Evolutionary conservation across 164 flowering plant species (phyloP).

Genomic region (Sextonia rubra): DNA sequence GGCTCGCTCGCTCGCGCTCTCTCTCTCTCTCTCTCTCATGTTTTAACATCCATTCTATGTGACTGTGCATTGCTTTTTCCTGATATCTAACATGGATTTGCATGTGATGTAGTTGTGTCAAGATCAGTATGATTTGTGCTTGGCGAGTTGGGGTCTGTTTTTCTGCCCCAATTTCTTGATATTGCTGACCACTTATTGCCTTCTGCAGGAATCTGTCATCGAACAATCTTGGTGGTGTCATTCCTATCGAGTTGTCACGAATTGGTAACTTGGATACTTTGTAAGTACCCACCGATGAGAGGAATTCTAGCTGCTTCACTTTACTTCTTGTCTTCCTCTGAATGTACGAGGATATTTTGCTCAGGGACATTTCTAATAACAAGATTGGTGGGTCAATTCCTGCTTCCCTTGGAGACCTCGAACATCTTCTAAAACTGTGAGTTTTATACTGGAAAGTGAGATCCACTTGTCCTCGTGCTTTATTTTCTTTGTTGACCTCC

Average conservation of each 20-base stretch:
- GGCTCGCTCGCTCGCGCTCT: background rate
- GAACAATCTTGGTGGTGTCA: slow-evolving; percentile 51
- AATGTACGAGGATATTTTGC: background rate
- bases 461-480: background rate
- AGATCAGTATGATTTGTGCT: too few relatives aligned
- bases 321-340: background rate
- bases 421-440: slow-evolving; percentile 90
- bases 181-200: background rate
- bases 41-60: background rate
- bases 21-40: slow-evolving; percentile 6
- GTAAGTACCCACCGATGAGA: slow-evolving; percentile 45
- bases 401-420: slow-evolving; percentile 81
- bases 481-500: background rate
- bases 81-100: background rate
- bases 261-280: slow-evolving; percentile 88
- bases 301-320: background rate
- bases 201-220: slow-evolving; percentile 74
- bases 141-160: too few relatives aligned
- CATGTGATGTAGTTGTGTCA: background rate
- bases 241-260: slow-evolving; percentile 81
- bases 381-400: slow-evolving; percentile 72
- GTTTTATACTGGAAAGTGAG: slow-evolving; percentile 14
- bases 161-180: background rate
- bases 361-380: slow-evolving; percentile 81
- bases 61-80: too few relatives aligned